Base-by-base conservation (phyloP, 192 early-diverging fungal genomes). In the Chytriomyces sp. region DNA sequence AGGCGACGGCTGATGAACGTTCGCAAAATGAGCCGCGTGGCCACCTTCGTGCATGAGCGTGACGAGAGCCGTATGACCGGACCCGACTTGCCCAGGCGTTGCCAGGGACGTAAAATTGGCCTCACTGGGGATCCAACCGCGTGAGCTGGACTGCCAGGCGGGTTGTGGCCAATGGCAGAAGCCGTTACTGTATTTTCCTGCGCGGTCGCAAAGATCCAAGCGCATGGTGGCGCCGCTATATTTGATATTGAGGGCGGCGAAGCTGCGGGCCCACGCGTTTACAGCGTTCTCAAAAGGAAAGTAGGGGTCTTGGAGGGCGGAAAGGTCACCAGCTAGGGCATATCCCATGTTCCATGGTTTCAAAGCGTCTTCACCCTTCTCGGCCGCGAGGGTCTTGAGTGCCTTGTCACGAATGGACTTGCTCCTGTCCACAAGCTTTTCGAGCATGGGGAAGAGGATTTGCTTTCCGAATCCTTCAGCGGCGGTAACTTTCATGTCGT, bases 151-250 rank as follows among this genome's bases (percentile, higher is more conserved):
- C 6, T 52, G 22, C 77, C 77, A 78, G 10, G 77, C 77, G 17
- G 72, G 71, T 64, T 78, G 77, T 10, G 77, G 77, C 77, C 77
- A 78, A 67, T 78, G 77, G 53, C 77, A 78, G 72, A 78, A 78
- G 8, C 77, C 77, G 56, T 78, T 78, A 10, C 66, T 62, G 41
- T 78, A 78, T 41, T 78, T 78, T 59, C 77, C 77, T 39, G 57
- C 22, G 26, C 77, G 65, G 65, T 78, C 77, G 44, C 77, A 78
- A 22, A 78, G 60, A 54, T 78, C 77, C 56, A 78, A 59, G 10
- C 61, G 55, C 77, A 78, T 78, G 1, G 65, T 64, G 0, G 77
- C 77, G 17, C 72, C 52, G 17, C 25, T 30, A 56, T 78, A 78
- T 28, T 52, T 64, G 54, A 78, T 78, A 34, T 72, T 65, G 8